phyloP scores from a whole-genome alignment of 768 basidiomycete genomes.

The Leccinellum luteum region DNA sequence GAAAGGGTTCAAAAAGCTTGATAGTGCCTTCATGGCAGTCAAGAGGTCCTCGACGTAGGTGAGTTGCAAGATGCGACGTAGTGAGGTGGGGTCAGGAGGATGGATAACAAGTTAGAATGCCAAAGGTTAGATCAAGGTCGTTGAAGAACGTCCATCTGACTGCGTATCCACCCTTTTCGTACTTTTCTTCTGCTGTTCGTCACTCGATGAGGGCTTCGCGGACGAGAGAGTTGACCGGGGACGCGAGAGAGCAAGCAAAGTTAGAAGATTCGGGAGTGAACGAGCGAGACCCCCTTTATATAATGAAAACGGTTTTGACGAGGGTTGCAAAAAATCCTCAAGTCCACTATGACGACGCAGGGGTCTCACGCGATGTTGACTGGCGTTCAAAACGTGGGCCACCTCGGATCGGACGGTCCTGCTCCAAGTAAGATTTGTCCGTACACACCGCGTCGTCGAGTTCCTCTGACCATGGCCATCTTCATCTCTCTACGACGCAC shows the following conservation, averaged over 20 bases:
- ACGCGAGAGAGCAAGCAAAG: conserved; percentile 65
- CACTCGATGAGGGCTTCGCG: conserved; percentile 92
- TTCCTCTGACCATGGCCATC: too few relatives aligned
- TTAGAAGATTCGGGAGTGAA: conserved; percentile 85
- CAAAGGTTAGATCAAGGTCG: conserved; percentile 94
- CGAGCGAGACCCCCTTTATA: conserved; percentile 82
- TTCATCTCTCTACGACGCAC: too few relatives aligned
- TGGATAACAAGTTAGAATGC: conserved; percentile 28
- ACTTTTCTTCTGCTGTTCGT: conserved; percentile 73
- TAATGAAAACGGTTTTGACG: not conserved
- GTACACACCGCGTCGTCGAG: too few relatives aligned
- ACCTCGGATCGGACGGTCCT: too few relatives aligned
- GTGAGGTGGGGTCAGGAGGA: conserved; percentile 2
- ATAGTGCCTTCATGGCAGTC: conserved; percentile 73
- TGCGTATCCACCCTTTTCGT: conserved; percentile 93
- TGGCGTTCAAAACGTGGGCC: too few relatives aligned
- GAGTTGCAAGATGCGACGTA: conserved; percentile 92
- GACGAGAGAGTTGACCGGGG: conserved; percentile 86
- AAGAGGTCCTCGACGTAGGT: conserved; percentile 92
- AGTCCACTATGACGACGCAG: too few relatives aligned
- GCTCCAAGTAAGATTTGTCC: too few relatives aligned
- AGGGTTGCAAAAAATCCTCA: too few relatives aligned
- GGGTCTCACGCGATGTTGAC: too few relatives aligned
- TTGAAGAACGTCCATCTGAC: conserved; percentile 95
- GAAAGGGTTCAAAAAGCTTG: conserved; percentile 80